Evolutionary conservation across 371 early-diverging fungal genomes (phyloP).

Genomic region (Mortierella sp.): DNA sequence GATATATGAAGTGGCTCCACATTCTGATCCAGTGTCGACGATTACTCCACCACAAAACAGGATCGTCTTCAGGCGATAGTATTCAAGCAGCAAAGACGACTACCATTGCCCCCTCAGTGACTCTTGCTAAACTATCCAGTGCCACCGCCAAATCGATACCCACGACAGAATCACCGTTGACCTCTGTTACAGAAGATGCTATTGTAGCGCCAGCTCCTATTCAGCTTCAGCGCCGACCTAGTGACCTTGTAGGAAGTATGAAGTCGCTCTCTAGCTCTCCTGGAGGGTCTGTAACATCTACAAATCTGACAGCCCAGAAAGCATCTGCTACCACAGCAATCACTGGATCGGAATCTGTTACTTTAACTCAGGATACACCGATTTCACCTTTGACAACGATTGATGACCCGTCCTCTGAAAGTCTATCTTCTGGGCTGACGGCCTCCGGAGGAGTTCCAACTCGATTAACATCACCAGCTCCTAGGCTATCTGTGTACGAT

Average conservation of each 20-base stretch:
- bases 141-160: neutral
- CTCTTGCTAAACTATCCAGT: slow-evolving; percentile 1
- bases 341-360: slow-evolving; percentile 5
- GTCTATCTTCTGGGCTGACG: neutral
- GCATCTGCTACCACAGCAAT: slow-evolving; percentile 41
- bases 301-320: slow-evolving; percentile 32
- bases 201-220: neutral
- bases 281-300: slow-evolving; percentile 15
- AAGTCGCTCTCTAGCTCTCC: neutral
- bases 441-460: slow-evolving; percentile 16
- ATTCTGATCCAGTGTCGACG: slow-evolving; percentile 43
- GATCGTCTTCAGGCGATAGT: neutral
- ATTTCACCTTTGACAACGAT: neutral
- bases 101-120: slow-evolving; percentile 1
- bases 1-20: slow-evolving; percentile 50
- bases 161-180: slow-evolving; percentile 13
- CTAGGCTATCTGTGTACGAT: neutral
- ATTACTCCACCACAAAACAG: slow-evolving; percentile 24
- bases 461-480: neutral
- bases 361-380: neutral
- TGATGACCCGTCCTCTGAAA: neutral
- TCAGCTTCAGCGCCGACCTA: slow-evolving; percentile 18
- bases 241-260: slow-evolving; percentile 27
- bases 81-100: neutral
- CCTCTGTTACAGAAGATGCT: slow-evolving; percentile 11